Conservation (phyloP, 225 moss, liverwort and hornwort genomes). For the Physcomitrellopsis africana region DNA sequence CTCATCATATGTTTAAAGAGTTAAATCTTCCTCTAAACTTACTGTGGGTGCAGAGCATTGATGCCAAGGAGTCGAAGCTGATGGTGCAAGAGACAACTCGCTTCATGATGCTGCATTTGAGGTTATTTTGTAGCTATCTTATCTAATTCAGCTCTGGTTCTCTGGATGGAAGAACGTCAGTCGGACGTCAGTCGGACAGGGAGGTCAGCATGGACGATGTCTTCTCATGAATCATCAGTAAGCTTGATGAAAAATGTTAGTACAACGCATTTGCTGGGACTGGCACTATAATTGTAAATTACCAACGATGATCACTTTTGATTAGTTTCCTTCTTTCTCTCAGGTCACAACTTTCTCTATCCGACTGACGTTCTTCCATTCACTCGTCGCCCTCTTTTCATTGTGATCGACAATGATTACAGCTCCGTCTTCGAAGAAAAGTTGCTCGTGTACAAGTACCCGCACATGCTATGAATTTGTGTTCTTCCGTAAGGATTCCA, state of each 20-base stretch:
- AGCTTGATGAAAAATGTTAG: constrained; percentile 50
- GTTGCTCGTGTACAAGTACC: not conserved
- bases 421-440: constrained; percentile 88
- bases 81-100: constrained; percentile 85
- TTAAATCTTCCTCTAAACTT: too few species aligned
- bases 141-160: not conserved
- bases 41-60: constrained; percentile 66
- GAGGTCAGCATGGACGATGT: constrained; percentile 66
- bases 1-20: too few species aligned
- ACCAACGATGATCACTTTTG: constrained; percentile 7
- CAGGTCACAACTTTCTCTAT: constrained; percentile 79
- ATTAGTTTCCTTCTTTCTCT: not conserved
- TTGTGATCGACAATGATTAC: constrained; percentile 93
- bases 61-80: constrained; percentile 89
- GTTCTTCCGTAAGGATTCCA: not conserved
- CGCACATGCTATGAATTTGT: not conserved
- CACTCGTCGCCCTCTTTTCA: constrained; percentile 83
- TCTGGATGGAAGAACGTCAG: too few species aligned
- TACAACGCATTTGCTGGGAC: constrained; percentile 3
- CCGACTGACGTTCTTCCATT: constrained; percentile 93
- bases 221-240: constrained; percentile 61
- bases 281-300: not conserved
- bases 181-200: too few species aligned
- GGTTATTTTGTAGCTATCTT: constrained; percentile 26
- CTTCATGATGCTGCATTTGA: constrained; percentile 88